Percentiles rank a stretch among this genome's conserved stretches.
Conservation (phyloP, 1,284 basidiomycete genomes). For the Kalmanozyma brasiliensis region DNA sequence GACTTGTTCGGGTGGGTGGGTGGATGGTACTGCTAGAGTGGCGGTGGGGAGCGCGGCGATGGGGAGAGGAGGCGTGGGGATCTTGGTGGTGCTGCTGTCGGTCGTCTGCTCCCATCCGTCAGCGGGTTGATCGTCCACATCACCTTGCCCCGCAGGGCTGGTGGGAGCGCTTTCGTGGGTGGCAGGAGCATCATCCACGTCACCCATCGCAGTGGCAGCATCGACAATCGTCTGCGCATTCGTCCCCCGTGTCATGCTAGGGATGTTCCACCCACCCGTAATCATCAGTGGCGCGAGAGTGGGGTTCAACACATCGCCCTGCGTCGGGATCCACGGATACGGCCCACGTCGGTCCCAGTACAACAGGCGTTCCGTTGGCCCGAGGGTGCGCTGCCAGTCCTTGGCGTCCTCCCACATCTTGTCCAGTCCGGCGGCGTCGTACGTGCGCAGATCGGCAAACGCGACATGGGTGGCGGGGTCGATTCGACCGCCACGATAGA, state of each 20-base stretch:
- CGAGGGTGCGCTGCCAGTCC: constrained; percentile 15
- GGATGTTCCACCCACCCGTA: constrained; percentile 27
- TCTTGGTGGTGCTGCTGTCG: not conserved
- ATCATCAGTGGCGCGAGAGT: constrained; percentile 13
- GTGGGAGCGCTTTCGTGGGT: too few relatives aligned
- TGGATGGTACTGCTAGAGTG: not conserved
- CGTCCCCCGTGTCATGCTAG: constrained; percentile 6
- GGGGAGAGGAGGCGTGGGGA: not conserved
- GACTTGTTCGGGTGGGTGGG: not conserved
- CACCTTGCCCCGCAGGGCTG: constrained; percentile 1
- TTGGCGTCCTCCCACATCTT: constrained; percentile 38
- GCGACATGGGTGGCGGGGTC: constrained; percentile 9
- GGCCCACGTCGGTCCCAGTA: constrained; percentile 24
- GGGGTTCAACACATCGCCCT: constrained; percentile 20
- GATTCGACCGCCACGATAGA: constrained; percentile 37
- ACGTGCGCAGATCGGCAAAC: constrained; percentile 29
- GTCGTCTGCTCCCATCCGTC: constrained; percentile 14
- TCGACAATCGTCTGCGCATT: constrained; percentile 1
- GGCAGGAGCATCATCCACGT: constrained; percentile 7
- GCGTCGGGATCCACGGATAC: constrained; percentile 22
- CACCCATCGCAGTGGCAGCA: constrained; percentile 3
- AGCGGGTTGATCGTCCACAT: constrained; percentile 14
- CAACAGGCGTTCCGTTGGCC: constrained; percentile 38
- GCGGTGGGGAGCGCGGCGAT: not conserved
- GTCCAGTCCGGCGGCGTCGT: constrained; percentile 13